Evolutionary conservation across 1,139 yeast genomes (phyloP).

Genomic region (Geotrichum reessii): DNA sequence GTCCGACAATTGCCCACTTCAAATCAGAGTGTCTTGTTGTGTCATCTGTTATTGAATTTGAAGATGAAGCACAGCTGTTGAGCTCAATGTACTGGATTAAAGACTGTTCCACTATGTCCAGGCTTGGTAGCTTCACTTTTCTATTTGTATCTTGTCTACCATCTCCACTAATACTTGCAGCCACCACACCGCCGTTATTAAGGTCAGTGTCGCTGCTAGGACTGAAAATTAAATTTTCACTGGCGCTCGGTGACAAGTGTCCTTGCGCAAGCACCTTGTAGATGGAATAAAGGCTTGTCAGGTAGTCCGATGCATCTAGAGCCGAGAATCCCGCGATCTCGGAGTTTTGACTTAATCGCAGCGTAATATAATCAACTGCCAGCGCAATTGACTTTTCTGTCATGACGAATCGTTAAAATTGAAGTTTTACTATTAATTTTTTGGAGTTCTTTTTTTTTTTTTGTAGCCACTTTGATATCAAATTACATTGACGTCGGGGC

Average conservation of each 20-base stretch:
- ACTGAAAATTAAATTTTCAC: neutral
- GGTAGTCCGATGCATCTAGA: neutral
- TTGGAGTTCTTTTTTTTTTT: neutral
- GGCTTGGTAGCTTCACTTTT: neutral
- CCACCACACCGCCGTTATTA: neutral
- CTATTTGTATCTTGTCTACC: neutral
- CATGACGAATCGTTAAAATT: neutral
- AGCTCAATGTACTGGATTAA: constrained; percentile 3
- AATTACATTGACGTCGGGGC: neutral
- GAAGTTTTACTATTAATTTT: no score
- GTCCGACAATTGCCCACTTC: constrained; percentile 19
- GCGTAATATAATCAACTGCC: constrained; percentile 1
- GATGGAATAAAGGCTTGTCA: constrained; percentile 1
- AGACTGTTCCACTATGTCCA: neutral
- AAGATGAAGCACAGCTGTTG: neutral
- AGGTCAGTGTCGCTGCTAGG: neutral
- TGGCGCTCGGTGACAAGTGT: neutral
- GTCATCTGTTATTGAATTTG: no score
- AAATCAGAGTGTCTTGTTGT: constrained; percentile 3
- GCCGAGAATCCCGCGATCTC: neutral
- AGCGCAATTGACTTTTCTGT: constrained; percentile 8
- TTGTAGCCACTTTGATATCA: neutral
- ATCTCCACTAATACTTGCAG: neutral
- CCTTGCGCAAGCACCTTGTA: constrained; percentile 6
- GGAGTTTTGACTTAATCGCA: neutral